phyloP scores from a whole-genome alignment of 2,329 filamentous ascomycete species.

The Neopestalotiopsis clavispora region DNA sequence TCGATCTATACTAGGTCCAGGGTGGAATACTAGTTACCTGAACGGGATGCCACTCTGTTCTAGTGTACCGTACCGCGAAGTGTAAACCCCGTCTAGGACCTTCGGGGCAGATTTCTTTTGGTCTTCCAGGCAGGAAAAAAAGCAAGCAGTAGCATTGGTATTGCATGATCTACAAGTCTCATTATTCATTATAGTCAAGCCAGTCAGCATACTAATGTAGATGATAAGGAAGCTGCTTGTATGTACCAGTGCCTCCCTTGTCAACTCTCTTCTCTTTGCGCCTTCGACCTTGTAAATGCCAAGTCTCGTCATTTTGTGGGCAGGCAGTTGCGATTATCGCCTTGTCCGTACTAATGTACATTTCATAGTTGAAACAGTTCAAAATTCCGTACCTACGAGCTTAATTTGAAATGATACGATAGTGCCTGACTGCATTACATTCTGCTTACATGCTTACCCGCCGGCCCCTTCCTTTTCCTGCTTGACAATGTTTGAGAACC shows the following conservation, averaged over 20 bases:
- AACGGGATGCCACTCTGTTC: conserved; percentile 8
- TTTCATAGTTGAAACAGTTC: too few species aligned
- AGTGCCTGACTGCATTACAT: not conserved
- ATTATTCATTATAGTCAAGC: too few species aligned
- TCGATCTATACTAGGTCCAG: conserved; percentile 12
- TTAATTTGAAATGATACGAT: not conserved
- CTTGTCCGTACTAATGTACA: too few species aligned
- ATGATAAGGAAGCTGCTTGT: too few species aligned
- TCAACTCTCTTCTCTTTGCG: too few species aligned
- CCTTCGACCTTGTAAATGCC: too few species aligned
- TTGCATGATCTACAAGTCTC: too few species aligned
- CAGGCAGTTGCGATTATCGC: too few species aligned
- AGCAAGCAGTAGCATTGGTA: not conserved
- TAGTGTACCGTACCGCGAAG: not conserved
- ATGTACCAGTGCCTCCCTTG: too few species aligned
- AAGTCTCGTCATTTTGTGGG: too few species aligned
- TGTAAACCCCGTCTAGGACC: not conserved
- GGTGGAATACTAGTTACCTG: conserved; percentile 2
- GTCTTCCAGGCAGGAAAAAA: not conserved
- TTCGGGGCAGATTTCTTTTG: not conserved
- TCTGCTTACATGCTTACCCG: not conserved
- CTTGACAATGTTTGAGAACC: not conserved
- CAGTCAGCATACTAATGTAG: too few species aligned
- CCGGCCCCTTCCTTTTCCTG: not conserved
- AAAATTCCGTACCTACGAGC: not conserved